Evolutionary conservation across 768 basidiomycete species (phyloP).

Genomic region (Pisolithus microcarpus): DNA sequence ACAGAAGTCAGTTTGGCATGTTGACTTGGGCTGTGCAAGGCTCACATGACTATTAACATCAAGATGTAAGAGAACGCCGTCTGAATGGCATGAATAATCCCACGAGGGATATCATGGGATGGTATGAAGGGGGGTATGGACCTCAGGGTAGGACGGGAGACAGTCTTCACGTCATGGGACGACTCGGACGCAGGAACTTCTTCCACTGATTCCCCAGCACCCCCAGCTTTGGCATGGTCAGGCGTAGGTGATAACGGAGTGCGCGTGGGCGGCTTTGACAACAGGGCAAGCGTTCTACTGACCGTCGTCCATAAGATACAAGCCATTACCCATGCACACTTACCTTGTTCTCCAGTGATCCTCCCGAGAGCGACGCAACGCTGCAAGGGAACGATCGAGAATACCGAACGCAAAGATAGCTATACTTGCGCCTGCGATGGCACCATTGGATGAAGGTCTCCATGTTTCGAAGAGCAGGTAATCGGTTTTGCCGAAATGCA

Average conservation of each 20-base stretch:
- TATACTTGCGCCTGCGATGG: conserved; percentile 70
- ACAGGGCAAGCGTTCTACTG: conserved; percentile 7
- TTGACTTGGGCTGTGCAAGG: background rate
- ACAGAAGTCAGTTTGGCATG: conserved; percentile 6
- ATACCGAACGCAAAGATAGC: conserved; percentile 61
- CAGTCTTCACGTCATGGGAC: background rate
- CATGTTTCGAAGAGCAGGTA: conserved; percentile 60
- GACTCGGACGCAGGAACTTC: background rate
- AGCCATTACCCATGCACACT: conserved; percentile 4
- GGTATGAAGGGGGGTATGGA: conserved; percentile 55
- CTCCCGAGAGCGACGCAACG: conserved; percentile 46
- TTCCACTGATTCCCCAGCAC: conserved; percentile 6
- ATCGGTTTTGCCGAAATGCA: conserved; percentile 65
- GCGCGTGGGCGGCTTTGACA: conserved; percentile 3
- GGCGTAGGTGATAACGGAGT: background rate
- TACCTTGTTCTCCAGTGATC: conserved; percentile 56
- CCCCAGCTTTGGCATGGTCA: background rate
- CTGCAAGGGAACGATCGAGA: conserved; percentile 63
- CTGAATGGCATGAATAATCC: conserved; percentile 56
- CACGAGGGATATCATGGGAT: conserved; percentile 64
- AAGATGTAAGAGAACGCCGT: conserved; percentile 57
- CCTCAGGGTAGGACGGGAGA: conserved; percentile 24
- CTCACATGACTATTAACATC: conserved; percentile 81
- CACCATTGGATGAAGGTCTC: conserved; percentile 60
- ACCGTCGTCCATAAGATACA: background rate